Conservation (phyloP, 768 basidiomycete species). For the Hygrocybe coccinea region DNA sequence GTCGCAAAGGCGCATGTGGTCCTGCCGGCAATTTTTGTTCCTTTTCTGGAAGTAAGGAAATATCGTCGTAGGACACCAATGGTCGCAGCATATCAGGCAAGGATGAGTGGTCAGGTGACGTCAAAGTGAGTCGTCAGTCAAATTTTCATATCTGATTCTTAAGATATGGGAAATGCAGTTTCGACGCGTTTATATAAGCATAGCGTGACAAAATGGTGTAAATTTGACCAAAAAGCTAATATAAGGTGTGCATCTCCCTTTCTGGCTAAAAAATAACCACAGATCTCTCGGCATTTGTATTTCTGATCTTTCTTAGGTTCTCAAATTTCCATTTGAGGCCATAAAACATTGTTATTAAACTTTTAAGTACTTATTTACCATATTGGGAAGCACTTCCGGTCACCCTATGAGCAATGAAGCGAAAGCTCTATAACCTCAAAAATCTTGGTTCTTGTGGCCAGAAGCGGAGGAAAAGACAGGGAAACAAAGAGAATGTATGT, state of each 20-base stretch:
- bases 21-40: slow-evolving; percentile 11
- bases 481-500: background rate
- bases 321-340: background rate
- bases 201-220: background rate
- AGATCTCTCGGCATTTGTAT: background rate
- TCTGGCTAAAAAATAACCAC: no score
- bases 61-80: slow-evolving; percentile 62
- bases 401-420: background rate
- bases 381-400: no score
- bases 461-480: background rate
- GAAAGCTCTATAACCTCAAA: background rate
- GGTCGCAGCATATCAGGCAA: slow-evolving; percentile 33
- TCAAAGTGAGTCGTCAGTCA: no score
- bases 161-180: background rate
- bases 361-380: background rate
- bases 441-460: background rate
- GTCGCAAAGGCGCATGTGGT: slow-evolving; percentile 15
- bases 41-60: slow-evolving; percentile 41
- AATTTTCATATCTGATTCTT: no score
- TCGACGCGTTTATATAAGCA: background rate
- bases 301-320: background rate
- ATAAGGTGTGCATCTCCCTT: no score
- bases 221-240: background rate
- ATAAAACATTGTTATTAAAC: background rate
- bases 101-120: no score